Conservation (phyloP, 371 early-diverging fungal genomes). For the Mucor irregularis region DNA sequence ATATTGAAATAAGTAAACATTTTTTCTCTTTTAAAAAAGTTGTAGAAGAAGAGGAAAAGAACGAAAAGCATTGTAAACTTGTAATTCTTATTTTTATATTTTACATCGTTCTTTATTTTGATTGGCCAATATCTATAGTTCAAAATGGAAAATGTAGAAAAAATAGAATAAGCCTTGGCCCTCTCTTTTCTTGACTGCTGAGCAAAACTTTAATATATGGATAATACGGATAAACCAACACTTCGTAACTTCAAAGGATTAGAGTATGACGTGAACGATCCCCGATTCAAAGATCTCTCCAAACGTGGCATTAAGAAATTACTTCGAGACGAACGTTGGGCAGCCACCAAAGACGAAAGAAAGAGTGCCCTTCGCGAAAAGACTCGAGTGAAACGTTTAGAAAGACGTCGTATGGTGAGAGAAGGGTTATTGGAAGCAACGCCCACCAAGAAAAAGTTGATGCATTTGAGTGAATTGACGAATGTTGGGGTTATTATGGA, state of each 20-base stretch:
- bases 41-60: background rate
- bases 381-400: conserved; percentile 24
- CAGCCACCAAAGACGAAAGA: conserved; percentile 32
- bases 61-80: no score
- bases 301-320: conserved; percentile 40
- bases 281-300: conserved; percentile 39
- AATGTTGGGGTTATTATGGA: conserved; percentile 65
- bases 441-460: conserved; percentile 29
- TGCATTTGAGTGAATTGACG: conserved; percentile 23
- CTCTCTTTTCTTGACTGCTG: background rate
- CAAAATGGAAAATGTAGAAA: no score
- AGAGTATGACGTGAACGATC: conserved; percentile 38
- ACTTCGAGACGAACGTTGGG: conserved; percentile 38
- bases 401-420: conserved; percentile 23
- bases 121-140: no score
- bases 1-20: conserved; percentile 20
- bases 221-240: background rate
- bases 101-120: no score
- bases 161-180: no score
- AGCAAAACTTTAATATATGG: background rate
- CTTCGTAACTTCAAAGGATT: conserved; percentile 29
- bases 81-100: background rate
- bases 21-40: background rate
- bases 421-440: conserved; percentile 32
- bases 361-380: conserved; percentile 29